Percentiles rank a stretch among this genome's conserved stretches.
Evolutionary conservation across 352 stramenopile genomes (phyloP).

Genomic region (Elongisporangium anandrum): DNA sequence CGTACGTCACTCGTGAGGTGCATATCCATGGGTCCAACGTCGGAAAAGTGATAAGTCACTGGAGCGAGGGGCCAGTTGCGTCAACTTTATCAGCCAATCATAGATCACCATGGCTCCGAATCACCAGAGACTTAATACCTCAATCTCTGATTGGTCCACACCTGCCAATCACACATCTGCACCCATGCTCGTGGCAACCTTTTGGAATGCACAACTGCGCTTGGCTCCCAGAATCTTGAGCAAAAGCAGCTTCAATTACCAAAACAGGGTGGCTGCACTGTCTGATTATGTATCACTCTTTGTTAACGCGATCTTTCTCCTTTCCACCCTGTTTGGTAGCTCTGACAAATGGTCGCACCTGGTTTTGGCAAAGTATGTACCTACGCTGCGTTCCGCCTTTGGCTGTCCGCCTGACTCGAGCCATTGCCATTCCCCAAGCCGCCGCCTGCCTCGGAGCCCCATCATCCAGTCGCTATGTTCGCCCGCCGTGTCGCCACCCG

Average conservation of each 20-base stretch:
- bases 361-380: neutral
- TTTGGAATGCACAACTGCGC: too few species aligned
- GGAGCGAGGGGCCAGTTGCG: neutral
- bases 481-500: slow-evolving; percentile 15
- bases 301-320: neutral
- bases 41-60: slow-evolving; percentile 3
- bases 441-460: slow-evolving; percentile 20
- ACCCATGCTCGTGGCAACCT: slow-evolving; percentile 2
- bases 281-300: neutral
- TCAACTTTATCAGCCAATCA: slow-evolving; percentile 9
- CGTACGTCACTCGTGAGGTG: slow-evolving; percentile 2
- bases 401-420: neutral
- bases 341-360: neutral
- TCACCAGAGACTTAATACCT: slow-evolving; percentile 1
- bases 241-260: slow-evolving; percentile 13
- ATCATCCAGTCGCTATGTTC: slow-evolving; percentile 21
- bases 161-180: slow-evolving; percentile 4
- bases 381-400: neutral
- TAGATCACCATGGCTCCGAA: slow-evolving; percentile 1
- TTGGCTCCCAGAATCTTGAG: neutral
- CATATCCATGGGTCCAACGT: neutral
- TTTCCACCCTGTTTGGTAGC: neutral
- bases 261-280: neutral
- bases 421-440: slow-evolving; percentile 4
- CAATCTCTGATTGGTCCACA: neutral